These are phyloP conservation scores for Alternaria hordeiaustralica DNA, from an alignment of 2,329 filamentous ascomycete genomes.

Conservation along the genomic window DNA sequence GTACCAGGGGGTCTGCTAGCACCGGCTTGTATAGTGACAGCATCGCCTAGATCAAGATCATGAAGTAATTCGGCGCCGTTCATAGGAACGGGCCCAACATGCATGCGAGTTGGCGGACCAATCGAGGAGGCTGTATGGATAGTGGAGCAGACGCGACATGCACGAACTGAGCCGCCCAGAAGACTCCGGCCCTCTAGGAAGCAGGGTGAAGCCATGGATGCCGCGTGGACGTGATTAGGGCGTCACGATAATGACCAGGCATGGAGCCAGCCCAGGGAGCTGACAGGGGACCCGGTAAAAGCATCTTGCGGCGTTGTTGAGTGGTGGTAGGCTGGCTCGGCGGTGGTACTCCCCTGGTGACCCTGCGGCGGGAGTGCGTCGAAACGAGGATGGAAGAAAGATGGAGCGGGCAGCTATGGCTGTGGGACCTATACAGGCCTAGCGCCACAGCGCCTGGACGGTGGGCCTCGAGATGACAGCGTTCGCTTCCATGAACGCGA, in stretches of 20 bases:
- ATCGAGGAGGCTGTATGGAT: conserved; percentile 9
- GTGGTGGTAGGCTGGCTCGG: conserved; percentile 2
- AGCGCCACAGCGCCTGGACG: conserved; percentile 22
- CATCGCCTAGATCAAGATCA: conserved; percentile 15
- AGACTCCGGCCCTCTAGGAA: conserved; percentile 9
- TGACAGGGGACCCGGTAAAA: conserved; percentile 18
- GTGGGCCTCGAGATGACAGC: conserved; percentile 15
- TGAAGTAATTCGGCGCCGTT: conserved; percentile 28
- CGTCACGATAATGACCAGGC: conserved; percentile 24
- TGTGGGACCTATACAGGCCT: conserved; percentile 22
- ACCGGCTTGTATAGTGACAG: conserved; percentile 1
- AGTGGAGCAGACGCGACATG: conserved; percentile 19
- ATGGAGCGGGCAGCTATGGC: conserved; percentile 14
- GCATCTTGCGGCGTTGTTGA: conserved; percentile 8
- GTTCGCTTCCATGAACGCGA: conserved; percentile 13
- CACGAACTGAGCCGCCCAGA: conserved; percentile 20
- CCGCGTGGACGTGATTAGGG: conserved; percentile 34
- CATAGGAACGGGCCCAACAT: conserved; percentile 13
- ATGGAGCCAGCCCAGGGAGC: conserved; percentile 8
- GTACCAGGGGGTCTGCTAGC: conserved; percentile 2
- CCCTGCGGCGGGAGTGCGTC: conserved; percentile 18
- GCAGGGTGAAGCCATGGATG: conserved; percentile 28
- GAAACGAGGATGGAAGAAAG: conserved; percentile 9
- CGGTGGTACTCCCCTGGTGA: conserved; percentile 9
- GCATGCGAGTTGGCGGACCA: conserved; percentile 19